Evolutionary conservation across 768 basidiomycete species (phyloP).

Genomic region (Serendipita sp.): DNA sequence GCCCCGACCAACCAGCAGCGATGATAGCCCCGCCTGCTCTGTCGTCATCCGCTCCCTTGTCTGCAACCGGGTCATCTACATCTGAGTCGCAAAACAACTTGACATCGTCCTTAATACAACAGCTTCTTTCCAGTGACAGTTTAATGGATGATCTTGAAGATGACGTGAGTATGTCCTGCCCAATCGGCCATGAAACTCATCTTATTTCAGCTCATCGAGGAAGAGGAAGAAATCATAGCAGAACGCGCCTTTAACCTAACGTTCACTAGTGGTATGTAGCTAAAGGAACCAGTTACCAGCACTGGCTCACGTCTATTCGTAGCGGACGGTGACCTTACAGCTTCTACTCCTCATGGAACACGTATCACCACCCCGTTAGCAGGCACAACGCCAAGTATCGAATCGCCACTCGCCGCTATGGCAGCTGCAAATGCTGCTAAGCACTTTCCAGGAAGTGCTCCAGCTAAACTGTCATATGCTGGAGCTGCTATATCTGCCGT

Average conservation of each 20-base stretch:
- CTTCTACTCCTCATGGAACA: constrained; percentile 93
- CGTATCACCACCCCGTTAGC: constrained; percentile 59
- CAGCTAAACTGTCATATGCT: constrained; percentile 52
- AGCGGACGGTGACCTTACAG: constrained; percentile 19
- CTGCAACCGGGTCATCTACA: constrained; percentile 1
- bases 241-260: constrained; percentile 82
- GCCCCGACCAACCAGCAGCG: constrained; percentile 9
- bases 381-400: constrained; percentile 17
- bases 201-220: constrained; percentile 54
- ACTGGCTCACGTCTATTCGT: not conserved
- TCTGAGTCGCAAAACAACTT: not conserved
- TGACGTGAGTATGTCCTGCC: constrained; percentile 28
- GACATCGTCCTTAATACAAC: constrained; percentile 14
- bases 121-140: constrained; percentile 20
- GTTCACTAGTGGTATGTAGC: constrained; percentile 53
- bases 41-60: constrained; percentile 6
- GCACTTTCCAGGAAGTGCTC: constrained; percentile 13
- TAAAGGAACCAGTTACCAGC: not conserved
- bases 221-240: constrained; percentile 48
- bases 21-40: constrained; percentile 11
- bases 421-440: constrained; percentile 9
- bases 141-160: constrained; percentile 43
- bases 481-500: constrained; percentile 56
- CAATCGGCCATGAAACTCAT: not conserved
- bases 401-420: constrained; percentile 24